Conservation (phyloP, 371 early-diverging fungal genomes). For the Mucor mucedo region DNA sequence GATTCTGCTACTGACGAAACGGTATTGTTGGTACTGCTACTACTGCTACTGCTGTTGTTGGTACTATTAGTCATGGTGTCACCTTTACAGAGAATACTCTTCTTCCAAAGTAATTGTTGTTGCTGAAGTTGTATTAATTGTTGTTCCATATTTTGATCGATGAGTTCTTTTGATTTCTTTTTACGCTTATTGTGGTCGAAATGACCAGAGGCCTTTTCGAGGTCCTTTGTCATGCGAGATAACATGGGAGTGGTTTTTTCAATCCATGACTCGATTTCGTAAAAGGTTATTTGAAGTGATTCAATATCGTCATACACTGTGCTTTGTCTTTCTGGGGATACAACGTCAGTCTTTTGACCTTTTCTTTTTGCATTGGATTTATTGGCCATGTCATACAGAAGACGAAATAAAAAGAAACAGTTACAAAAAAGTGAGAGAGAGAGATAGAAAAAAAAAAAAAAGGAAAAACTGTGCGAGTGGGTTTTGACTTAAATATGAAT, state of each 20-base stretch:
- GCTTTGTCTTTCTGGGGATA: conserved; percentile 28
- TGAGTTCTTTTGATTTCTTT: background rate
- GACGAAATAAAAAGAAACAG: background rate
- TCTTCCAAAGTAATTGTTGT: conserved; percentile 13
- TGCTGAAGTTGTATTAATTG: conserved; percentile 18
- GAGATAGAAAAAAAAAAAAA: conserved; percentile 1
- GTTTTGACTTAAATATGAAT: no score
- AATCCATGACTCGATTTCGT: conserved; percentile 45
- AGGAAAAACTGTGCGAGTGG: background rate
- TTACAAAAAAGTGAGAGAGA: background rate
- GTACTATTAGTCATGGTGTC: background rate
- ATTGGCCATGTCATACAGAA: conserved; percentile 23
- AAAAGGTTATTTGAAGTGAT: conserved; percentile 55
- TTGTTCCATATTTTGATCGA: conserved; percentile 14
- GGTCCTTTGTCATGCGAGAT: conserved; percentile 52
- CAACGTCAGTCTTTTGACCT: conserved; percentile 11
- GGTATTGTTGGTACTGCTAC: no score
- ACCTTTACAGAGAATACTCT: background rate
- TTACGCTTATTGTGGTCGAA: conserved; percentile 40
- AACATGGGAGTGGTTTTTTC: conserved; percentile 55
- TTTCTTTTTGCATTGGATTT: conserved; percentile 21
- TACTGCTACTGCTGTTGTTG: background rate
- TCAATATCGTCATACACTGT: conserved; percentile 52
- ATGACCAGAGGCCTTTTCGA: conserved; percentile 51
- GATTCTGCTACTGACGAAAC: no score